A percentile compares a stretch with the other conserved stretches of the same genome.
Conservation (phyloP, 305 asterid species). For the Solanum chacoense region DNA sequence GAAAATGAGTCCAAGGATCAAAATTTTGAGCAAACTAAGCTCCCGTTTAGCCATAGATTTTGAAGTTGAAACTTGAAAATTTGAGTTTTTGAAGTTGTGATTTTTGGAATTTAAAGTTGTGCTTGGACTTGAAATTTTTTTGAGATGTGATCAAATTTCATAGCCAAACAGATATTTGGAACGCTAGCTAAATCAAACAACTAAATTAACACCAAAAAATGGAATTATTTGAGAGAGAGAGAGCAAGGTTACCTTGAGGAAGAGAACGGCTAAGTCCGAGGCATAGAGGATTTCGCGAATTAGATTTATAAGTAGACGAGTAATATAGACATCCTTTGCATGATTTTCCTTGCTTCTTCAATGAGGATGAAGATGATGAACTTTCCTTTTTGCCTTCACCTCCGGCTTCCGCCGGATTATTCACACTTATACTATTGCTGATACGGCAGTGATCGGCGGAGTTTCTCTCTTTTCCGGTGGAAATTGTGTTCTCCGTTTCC, state of each 20-base stretch:
- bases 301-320: slow-evolving; percentile 53
- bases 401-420: neutral
- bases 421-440: neutral
- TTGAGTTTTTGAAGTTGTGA: neutral
- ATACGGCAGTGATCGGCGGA: neutral
- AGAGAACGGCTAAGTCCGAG: slow-evolving; percentile 66
- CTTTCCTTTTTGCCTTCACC: neutral
- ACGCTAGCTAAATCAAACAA: neutral
- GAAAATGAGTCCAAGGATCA: neutral
- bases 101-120: too few species aligned
- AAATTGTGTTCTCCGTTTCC: neutral
- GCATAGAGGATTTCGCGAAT: slow-evolving; percentile 66
- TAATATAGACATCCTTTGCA: slow-evolving; percentile 79
- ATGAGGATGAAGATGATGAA: neutral
- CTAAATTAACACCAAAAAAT: neutral
- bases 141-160: neutral
- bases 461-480: neutral
- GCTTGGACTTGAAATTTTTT: too few species aligned
- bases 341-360: slow-evolving; percentile 43
- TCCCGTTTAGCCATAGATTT: neutral
- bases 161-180: neutral
- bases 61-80: neutral
- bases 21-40: neutral
- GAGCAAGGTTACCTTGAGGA: slow-evolving; percentile 35
- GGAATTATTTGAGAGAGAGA: neutral